These are phyloP conservation scores for Ajuga reptans DNA, from an alignment of 305 asterid species.

Conservation along the genomic window DNA sequence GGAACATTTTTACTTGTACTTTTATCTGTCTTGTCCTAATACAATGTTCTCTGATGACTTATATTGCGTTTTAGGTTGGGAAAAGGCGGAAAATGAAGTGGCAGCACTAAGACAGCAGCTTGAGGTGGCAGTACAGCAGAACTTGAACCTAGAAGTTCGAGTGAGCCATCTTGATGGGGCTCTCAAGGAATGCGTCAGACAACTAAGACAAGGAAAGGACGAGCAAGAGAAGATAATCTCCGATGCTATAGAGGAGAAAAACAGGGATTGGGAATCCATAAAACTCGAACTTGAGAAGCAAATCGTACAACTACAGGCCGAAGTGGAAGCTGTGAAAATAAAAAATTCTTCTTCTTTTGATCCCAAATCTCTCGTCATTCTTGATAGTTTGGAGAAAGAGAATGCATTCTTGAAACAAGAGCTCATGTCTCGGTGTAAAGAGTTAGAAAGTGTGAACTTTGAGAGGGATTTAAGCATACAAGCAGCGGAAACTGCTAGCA, in stretches of 20 bases:
- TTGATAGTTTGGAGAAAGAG: conserved; percentile 47
- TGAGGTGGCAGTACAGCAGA: conserved; percentile 66
- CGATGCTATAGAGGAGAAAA: conserved; percentile 36
- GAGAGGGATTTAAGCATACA: conserved; percentile 72
- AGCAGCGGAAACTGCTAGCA: conserved; percentile 74
- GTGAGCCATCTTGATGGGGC: conserved; percentile 77
- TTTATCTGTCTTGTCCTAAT: background rate
- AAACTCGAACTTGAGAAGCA: conserved; percentile 48
- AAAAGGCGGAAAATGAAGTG: conserved; percentile 78
- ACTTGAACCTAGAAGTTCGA: conserved; percentile 54
- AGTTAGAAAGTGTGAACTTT: conserved; percentile 35
- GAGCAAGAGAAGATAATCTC: conserved; percentile 49
- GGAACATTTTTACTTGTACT: background rate
- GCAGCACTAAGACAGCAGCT: conserved; percentile 55
- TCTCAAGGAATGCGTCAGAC: conserved; percentile 73
- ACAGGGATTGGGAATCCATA: conserved; percentile 36
- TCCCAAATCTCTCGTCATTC: conserved; percentile 24
- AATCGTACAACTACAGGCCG: conserved; percentile 35
- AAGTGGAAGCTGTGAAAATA: conserved; percentile 24
- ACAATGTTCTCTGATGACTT: background rate
- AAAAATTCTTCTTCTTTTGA: conserved; percentile 27
- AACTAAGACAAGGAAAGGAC: conserved; percentile 59
- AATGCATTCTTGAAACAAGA: conserved; percentile 45
- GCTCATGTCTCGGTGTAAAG: conserved; percentile 36
- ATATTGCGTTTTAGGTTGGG: conserved; percentile 61